A percentile compares a stretch with the other conserved stretches of the same genome.
These are phyloP conservation scores for Corrigiola litoralis DNA, from an alignment of 179 eudicot genomes.

Conservation along the genomic window DNA sequence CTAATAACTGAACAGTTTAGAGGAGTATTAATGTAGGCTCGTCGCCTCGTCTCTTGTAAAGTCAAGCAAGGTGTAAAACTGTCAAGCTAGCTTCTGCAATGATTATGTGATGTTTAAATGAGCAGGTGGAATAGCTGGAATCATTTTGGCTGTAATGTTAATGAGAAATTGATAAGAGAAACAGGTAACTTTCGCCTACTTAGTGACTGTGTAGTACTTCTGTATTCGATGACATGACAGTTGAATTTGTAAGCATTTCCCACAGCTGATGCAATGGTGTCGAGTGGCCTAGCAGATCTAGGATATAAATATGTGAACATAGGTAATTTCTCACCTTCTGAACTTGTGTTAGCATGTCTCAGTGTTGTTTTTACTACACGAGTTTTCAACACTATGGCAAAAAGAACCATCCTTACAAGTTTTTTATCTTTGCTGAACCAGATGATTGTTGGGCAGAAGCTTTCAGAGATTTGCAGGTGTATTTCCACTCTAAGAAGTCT, in stretches of 20 bases:
- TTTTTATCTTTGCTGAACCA: constrained; percentile 11
- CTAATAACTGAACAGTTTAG: too few relatives aligned
- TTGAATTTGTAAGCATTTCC: neutral
- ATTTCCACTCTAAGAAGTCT: neutral
- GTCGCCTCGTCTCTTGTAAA: too few relatives aligned
- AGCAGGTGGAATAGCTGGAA: constrained; percentile 87
- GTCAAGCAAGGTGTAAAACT: too few relatives aligned
- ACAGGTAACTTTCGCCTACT: constrained; percentile 21
- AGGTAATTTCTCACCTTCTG: constrained; percentile 19
- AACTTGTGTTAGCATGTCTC: neutral
- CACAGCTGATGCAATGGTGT: constrained; percentile 70
- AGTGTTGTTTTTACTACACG: neutral
- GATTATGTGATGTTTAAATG: neutral
- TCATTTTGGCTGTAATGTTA: constrained; percentile 52
- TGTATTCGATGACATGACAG: neutral
- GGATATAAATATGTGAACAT: constrained; percentile 61
- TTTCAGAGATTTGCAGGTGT: constrained; percentile 61
- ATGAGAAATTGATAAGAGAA: constrained; percentile 51
- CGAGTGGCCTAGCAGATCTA: constrained; percentile 49
- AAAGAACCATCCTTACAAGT: neutral
- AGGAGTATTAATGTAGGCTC: too few relatives aligned
- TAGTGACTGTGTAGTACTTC: neutral
- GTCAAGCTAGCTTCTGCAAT: neutral
- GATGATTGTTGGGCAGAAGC: constrained; percentile 93
- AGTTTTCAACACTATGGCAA: neutral